Conservation (phyloP, 2,329 filamentous ascomycete species). For the Fusarium heterosporum region DNA sequence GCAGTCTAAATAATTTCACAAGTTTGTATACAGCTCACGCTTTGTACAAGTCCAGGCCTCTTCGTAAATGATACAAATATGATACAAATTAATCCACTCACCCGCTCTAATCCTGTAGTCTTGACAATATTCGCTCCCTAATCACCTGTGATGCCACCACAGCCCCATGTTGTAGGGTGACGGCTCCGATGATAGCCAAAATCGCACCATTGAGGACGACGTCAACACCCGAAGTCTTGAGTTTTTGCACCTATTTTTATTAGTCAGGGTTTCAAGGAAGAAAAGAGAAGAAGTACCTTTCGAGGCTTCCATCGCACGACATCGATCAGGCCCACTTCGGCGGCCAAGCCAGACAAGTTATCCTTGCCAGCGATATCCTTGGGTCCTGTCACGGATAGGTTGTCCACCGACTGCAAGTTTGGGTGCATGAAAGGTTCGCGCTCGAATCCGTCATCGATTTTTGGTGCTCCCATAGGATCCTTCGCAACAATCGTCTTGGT, state of each 20-base stretch:
- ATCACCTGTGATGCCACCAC: slow-evolving; percentile 80
- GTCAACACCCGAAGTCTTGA: slow-evolving; percentile 78
- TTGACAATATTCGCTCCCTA: slow-evolving; percentile 77
- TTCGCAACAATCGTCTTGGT: slow-evolving; percentile 55
- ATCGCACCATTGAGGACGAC: slow-evolving; percentile 81
- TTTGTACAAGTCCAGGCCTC: slow-evolving; percentile 46
- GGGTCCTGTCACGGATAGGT: slow-evolving; percentile 72
- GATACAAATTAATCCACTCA: slow-evolving; percentile 45
- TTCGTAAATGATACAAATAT: slow-evolving; percentile 48
- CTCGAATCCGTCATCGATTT: slow-evolving; percentile 60
- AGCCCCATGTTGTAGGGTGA: slow-evolving; percentile 89
- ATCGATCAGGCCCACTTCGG: slow-evolving; percentile 75
- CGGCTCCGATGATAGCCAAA: slow-evolving; percentile 87
- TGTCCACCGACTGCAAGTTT: slow-evolving; percentile 78
- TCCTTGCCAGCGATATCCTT: slow-evolving; percentile 71
- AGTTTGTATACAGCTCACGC: slow-evolving; percentile 35
- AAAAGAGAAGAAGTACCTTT: slow-evolving; percentile 66
- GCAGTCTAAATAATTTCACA: slow-evolving; percentile 33
- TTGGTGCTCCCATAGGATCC: slow-evolving; percentile 45
- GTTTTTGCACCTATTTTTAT: slow-evolving; percentile 67
- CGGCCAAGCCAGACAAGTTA: slow-evolving; percentile 75
- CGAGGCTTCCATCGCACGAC: slow-evolving; percentile 91
- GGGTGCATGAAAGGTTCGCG: slow-evolving; percentile 77
- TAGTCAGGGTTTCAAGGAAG: not conserved
- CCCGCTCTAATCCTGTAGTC: slow-evolving; percentile 41